Percentiles rank a stretch among this genome's conserved stretches.
Evolutionary conservation across 495 filamentous ascomycete species (phyloP).

Genomic region (Neurospora sp.): DNA sequence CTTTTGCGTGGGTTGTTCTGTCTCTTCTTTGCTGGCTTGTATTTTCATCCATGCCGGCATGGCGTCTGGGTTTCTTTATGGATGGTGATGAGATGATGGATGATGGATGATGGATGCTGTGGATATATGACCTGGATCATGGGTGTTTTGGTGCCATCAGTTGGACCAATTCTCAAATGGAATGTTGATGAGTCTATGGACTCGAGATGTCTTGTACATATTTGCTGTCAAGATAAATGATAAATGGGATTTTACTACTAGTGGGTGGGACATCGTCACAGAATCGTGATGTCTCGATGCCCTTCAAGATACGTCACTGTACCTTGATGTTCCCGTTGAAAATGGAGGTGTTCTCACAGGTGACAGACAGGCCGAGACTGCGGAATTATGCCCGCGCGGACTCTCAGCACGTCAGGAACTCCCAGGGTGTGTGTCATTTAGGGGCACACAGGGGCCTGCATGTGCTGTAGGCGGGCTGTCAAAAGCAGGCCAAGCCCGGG

Average conservation of each 20-base stretch:
- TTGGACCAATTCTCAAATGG: not conserved
- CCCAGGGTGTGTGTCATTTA: not conserved
- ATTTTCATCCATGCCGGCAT: not conserved
- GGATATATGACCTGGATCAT: not conserved
- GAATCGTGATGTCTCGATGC: not conserved
- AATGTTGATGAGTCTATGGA: not conserved
- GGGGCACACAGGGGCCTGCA: not conserved
- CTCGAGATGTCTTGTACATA: not conserved
- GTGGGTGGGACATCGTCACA: not conserved
- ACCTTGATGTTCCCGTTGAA: not conserved
- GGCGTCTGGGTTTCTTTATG: not conserved
- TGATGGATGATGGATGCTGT: not conserved
- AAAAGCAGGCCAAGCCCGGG: not conserved
- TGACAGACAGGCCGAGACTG: not conserved
- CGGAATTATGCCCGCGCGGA: not conserved
- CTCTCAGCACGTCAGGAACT: not conserved
- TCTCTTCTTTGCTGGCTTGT: not conserved
- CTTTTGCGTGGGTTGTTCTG: not conserved
- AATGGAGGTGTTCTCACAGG: too few species aligned
- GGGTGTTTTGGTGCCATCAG: not conserved
- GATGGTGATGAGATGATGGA: not conserved
- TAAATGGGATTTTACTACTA: not conserved
- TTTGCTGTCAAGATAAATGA: not conserved
- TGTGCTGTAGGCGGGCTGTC: not conserved
- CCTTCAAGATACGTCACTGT: not conserved